phyloP scores from a whole-genome alignment of 208 protist genomes.

The Trypanosoma conorhini region DNA sequence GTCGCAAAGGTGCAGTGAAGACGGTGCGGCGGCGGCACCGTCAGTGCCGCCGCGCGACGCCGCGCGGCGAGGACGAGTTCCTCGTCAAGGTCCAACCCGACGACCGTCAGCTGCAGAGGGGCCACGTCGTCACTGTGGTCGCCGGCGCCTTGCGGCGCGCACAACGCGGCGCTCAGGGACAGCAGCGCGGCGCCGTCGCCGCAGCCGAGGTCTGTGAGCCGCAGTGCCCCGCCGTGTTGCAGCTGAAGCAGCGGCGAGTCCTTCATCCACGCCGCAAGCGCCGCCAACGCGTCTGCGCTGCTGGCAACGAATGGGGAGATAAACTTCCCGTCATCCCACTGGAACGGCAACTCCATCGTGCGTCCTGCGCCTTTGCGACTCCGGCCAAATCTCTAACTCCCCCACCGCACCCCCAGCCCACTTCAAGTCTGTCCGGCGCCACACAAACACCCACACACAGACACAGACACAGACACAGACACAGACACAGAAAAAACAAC shows the following conservation, averaged over 20 bases:
- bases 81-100: constrained; percentile 72
- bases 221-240: constrained; percentile 32
- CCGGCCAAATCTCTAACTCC: background rate
- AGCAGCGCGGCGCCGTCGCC: constrained; percentile 61
- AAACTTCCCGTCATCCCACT: constrained; percentile 78
- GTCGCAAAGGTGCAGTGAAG: constrained; percentile 30
- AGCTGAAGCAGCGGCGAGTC: constrained; percentile 19
- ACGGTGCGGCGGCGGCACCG: constrained; percentile 21
- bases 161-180: constrained; percentile 26
- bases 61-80: constrained; percentile 38
- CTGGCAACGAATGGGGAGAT: constrained; percentile 73
- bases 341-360: constrained; percentile 63
- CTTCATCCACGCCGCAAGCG: constrained; percentile 40
- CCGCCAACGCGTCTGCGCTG: constrained; percentile 32
- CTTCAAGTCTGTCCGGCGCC: no score
- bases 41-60: constrained; percentile 4
- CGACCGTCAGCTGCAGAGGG: constrained; percentile 21
- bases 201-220: constrained; percentile 68
- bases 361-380: background rate
- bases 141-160: constrained; percentile 25
- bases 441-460: background rate
- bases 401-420: no score
- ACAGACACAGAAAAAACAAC: no score
- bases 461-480: background rate
- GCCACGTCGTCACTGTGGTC: background rate